Evolutionary conservation across 352 stramenopile genomes (phyloP).

Genomic region (Peronospora belbahrii): DNA sequence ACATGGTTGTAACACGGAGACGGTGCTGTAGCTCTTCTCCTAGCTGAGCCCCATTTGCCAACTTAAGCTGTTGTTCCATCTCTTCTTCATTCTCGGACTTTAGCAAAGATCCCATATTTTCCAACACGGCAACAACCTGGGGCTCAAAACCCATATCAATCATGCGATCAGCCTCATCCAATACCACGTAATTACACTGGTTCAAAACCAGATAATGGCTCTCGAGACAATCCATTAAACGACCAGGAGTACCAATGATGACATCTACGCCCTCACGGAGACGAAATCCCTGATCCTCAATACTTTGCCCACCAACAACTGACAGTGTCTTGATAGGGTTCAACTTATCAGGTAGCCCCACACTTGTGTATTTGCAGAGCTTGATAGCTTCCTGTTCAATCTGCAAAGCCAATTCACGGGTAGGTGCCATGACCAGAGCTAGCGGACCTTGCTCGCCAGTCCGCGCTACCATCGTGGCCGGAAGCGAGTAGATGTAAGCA

Average conservation of each 20-base stretch:
- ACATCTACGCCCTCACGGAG: slow-evolving; percentile 95
- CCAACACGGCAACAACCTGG: slow-evolving; percentile 93
- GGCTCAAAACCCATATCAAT: slow-evolving; percentile 97
- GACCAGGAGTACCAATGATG: slow-evolving; percentile 97
- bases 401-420: slow-evolving; percentile 96
- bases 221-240: slow-evolving; percentile 97
- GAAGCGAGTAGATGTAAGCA: slow-evolving; percentile 91
- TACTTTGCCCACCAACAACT: slow-evolving; percentile 92
- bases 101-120: slow-evolving; percentile 94
- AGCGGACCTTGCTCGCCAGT: slow-evolving; percentile 92
- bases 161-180: slow-evolving; percentile 99
- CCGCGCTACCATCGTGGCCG: slow-evolving; percentile 68
- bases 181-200: slow-evolving; percentile 98
- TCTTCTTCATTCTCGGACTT: slow-evolving; percentile 96
- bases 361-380: slow-evolving; percentile 82
- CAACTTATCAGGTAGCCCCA: slow-evolving; percentile 50
- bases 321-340: slow-evolving; percentile 75
- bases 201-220: slow-evolving; percentile 97
- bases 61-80: slow-evolving; percentile 89
- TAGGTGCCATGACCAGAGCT: slow-evolving; percentile 97
- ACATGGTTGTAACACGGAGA: slow-evolving; percentile 93
- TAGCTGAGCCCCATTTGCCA: slow-evolving; percentile 37
- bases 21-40: slow-evolving; percentile 43
- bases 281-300: slow-evolving; percentile 94
- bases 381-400: slow-evolving; percentile 95